Evolutionary conservation across 495 filamentous ascomycete genomes (phyloP).

Genomic region (Penicillium lagena): DNA sequence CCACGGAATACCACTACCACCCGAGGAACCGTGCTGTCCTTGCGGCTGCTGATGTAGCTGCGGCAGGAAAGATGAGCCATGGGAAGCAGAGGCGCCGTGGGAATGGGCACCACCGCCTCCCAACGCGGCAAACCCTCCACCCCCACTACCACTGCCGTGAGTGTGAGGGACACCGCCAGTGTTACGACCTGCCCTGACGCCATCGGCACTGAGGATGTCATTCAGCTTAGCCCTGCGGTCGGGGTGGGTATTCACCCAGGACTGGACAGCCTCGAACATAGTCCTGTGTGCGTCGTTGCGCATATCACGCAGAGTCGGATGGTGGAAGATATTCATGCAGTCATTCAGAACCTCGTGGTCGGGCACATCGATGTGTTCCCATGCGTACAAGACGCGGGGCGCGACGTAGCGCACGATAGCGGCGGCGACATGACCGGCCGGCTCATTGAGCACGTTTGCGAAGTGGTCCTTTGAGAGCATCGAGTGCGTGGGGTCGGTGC

Average conservation of each 20-base stretch:
- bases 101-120: conserved; percentile 9
- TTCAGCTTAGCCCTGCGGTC: conserved; percentile 61
- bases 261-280: conserved; percentile 79
- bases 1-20: conserved; percentile 17
- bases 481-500: conserved; percentile 89
- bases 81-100: conserved; percentile 5
- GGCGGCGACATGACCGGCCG: conserved; percentile 75
- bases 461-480: conserved; percentile 97
- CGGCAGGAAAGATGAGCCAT: conserved; percentile 14
- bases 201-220: conserved; percentile 64
- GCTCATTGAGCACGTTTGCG: conserved; percentile 82
- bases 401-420: conserved; percentile 77
- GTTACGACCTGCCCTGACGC: conserved; percentile 75
- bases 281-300: conserved; percentile 68
- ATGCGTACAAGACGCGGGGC: conserved; percentile 81
- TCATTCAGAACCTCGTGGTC: conserved; percentile 75
- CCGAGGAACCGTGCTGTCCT: conserved; percentile 7
- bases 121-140: conserved; percentile 20
- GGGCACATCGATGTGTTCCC: conserved; percentile 76
- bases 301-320: conserved; percentile 71
- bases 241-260: conserved; percentile 63
- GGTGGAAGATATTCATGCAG: conserved; percentile 75
- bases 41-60: conserved; percentile 13
- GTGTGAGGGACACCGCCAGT: conserved; percentile 45
- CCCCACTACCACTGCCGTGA: conserved; percentile 19